Evolutionary conservation across 2,329 filamentous ascomycete species (phyloP).

Genomic region (Ramularia endophylla): DNA sequence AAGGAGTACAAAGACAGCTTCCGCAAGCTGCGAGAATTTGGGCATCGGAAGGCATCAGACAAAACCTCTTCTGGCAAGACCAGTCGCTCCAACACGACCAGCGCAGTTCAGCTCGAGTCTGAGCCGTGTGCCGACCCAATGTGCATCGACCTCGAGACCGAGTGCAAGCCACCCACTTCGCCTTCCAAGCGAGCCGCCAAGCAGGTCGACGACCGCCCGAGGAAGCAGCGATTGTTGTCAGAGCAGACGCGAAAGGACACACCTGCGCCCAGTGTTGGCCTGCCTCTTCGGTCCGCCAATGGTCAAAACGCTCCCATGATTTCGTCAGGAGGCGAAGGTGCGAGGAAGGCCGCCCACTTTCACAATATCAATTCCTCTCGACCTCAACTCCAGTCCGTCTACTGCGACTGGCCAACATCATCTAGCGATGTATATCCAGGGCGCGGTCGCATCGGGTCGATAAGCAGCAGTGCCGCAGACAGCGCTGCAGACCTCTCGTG

Average conservation of each 20-base stretch:
- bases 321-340: conserved; percentile 26
- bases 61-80: no score
- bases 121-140: no score
- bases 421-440: conserved; percentile 19
- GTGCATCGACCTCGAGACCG: not conserved
- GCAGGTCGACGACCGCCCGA: conserved; percentile 22
- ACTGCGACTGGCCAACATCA: no score
- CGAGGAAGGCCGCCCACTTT: conserved; percentile 23
- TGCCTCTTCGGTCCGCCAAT: conserved; percentile 17
- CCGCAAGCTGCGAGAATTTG: no score
- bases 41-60: no score
- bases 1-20: no score
- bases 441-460: conserved; percentile 23
- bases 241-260: conserved; percentile 26
- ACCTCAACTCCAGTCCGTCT: not conserved
- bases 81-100: no score
- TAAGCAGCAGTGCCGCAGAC: conserved; percentile 31
- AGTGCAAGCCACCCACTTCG: conserved; percentile 17
- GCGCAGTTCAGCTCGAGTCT: no score
- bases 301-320: conserved; percentile 10
- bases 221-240: conserved; percentile 22
- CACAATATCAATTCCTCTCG: conserved; percentile 4
- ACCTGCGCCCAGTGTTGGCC: conserved; percentile 23
- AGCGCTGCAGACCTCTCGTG: conserved; percentile 32
- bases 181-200: conserved; percentile 27